These are phyloP conservation scores for Ceratopteris richardii DNA, from an alignment of 75 land plant genomes.

Conservation along the genomic window DNA sequence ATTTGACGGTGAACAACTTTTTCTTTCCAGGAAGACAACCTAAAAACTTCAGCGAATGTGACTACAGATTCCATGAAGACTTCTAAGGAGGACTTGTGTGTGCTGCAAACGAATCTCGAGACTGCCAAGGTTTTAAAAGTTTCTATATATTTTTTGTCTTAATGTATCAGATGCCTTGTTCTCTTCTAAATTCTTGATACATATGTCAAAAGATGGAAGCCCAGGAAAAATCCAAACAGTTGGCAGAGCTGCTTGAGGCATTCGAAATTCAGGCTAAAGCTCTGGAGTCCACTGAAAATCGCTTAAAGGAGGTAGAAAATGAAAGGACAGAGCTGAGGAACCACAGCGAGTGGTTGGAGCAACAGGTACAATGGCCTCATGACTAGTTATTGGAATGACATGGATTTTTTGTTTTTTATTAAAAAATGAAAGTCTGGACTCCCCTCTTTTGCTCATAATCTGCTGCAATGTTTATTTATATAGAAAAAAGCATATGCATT, in stretches of 20 bases:
- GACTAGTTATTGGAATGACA: background rate
- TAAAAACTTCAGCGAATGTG: background rate
- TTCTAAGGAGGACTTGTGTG: background rate
- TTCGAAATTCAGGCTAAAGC: slow-evolving; percentile 2
- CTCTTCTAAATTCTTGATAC: background rate
- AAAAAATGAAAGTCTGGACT: background rate
- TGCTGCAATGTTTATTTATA: background rate
- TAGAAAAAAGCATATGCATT: background rate
- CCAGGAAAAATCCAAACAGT: slow-evolving; percentile 10
- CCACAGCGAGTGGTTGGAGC: slow-evolving; percentile 20
- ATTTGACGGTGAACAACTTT: background rate
- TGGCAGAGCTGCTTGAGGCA: slow-evolving; percentile 14
- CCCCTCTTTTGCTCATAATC: background rate
- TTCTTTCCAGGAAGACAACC: background rate
- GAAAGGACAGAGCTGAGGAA: slow-evolving; percentile 12
- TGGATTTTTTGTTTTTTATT: background rate
- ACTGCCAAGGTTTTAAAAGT: background rate
- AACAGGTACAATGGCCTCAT: slow-evolving; percentile 12
- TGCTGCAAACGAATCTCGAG: background rate
- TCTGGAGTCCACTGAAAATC: slow-evolving; percentile 6
- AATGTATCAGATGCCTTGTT: background rate
- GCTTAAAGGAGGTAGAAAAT: slow-evolving; percentile 10
- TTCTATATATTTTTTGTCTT: background rate
- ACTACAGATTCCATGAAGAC: background rate
- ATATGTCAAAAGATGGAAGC: slow-evolving; percentile 10